A percentile compares a stretch with the other conserved stretches of the same genome.
phyloP scores from a whole-genome alignment of 2,329 filamentous ascomycete genomes.

The Aureobasidium sp. region DNA sequence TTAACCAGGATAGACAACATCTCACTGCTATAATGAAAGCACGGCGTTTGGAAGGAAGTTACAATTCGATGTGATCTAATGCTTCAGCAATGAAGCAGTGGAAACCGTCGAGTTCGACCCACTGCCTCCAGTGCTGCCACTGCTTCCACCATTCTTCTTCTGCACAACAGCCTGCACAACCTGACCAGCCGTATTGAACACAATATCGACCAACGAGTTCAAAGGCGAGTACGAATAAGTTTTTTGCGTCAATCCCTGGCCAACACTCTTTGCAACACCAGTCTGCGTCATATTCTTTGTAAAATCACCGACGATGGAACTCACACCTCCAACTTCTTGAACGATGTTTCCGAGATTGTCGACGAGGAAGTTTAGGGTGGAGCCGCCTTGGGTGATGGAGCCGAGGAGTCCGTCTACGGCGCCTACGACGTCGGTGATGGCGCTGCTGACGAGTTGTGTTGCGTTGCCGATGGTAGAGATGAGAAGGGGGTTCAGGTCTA shows the following conservation, averaged over 20 bases:
- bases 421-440: conserved; percentile 46
- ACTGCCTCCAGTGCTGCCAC: conserved; percentile 18
- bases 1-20: too few relatives aligned
- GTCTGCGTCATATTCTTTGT: conserved; percentile 65
- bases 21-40: too few relatives aligned
- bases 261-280: conserved; percentile 29
- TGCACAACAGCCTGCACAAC: conserved; percentile 56
- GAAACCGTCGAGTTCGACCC: conserved; percentile 12
- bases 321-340: conserved; percentile 58
- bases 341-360: conserved; percentile 72
- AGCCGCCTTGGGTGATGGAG: conserved; percentile 59
- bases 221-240: conserved; percentile 59
- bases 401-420: conserved; percentile 67
- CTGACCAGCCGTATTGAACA: conserved; percentile 62
- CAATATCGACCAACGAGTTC: conserved; percentile 59
- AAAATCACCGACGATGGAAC: conserved; percentile 65
- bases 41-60: too few relatives aligned
- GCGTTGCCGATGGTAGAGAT: conserved; percentile 33
- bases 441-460: conserved; percentile 53
- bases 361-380: conserved; percentile 52
- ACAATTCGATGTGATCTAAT: too few relatives aligned
- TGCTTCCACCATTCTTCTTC: conserved; percentile 27
- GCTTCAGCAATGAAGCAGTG: neutral
- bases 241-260: conserved; percentile 52
- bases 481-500: conserved; percentile 69